Evolutionary conservation across 75 land plant species (phyloP).

Genomic region (Pinus taeda): DNA sequence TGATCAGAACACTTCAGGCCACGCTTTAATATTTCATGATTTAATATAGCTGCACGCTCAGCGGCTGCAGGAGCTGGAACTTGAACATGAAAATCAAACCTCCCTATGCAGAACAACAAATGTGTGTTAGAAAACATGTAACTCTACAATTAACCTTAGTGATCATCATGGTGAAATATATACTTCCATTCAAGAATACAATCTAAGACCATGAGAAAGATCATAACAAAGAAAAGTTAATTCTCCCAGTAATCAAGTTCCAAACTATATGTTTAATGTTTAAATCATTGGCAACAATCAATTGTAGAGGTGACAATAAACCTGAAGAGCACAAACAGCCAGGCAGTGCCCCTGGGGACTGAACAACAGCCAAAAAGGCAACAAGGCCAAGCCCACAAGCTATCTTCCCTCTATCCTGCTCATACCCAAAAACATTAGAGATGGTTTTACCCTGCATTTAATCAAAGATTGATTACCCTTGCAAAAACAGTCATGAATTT

Average conservation of each 20-base stretch:
- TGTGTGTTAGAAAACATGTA: background rate
- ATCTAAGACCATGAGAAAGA: background rate
- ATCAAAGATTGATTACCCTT: background rate
- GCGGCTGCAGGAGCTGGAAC: conserved; percentile 76
- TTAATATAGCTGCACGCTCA: conserved; percentile 72
- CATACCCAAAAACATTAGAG: background rate
- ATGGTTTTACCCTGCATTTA: background rate
- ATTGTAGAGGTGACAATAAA: conserved; percentile 7
- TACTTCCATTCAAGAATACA: background rate
- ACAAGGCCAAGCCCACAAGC: conserved; percentile 63
- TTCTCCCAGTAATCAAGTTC: no score
- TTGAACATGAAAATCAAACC: conserved; percentile 91
- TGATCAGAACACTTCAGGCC: conserved; percentile 45
- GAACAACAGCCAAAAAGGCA: conserved; percentile 78
- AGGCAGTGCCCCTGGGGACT: conserved; percentile 61
- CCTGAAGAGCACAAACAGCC: conserved; percentile 71
- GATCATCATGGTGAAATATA: background rate
- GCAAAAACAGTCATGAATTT: background rate
- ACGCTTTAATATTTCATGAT: conserved; percentile 68
- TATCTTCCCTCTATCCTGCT: conserved; percentile 48
- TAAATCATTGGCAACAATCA: no score
- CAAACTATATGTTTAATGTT: no score
- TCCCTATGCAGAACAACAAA: conserved; percentile 37
- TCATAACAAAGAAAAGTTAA: background rate
- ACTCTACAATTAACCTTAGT: background rate